phyloP scores from a whole-genome alignment of 2,329 filamentous ascomycete species.

The Pyrenochaeta sp. region DNA sequence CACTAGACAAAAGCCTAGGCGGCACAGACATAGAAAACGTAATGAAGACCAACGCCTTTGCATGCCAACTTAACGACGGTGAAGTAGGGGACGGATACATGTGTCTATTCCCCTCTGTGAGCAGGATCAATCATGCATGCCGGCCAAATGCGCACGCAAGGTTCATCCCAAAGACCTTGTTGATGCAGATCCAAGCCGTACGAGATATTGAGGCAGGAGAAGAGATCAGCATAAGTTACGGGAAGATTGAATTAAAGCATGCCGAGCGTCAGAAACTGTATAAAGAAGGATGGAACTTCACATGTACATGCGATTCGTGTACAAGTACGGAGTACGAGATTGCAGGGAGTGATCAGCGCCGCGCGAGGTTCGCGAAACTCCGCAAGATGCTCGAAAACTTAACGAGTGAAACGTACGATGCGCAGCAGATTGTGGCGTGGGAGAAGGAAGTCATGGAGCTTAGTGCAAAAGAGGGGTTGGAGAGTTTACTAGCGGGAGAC shows the following conservation, averaged over 20 bases:
- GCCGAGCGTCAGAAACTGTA: constrained; percentile 28
- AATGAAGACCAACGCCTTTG: constrained; percentile 36
- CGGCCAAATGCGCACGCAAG: constrained; percentile 32
- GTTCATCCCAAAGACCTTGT: constrained; percentile 26
- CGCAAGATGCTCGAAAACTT: constrained; percentile 21
- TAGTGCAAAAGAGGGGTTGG: constrained; percentile 28
- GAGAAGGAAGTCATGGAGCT: constrained; percentile 35
- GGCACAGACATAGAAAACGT: constrained; percentile 26
- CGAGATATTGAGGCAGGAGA: constrained; percentile 28
- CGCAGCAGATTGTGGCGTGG: constrained; percentile 31
- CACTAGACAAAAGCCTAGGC: constrained; percentile 25
- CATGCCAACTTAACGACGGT: constrained; percentile 31
- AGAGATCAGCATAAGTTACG: constrained; percentile 36
- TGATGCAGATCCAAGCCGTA: constrained; percentile 34
- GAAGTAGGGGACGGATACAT: constrained; percentile 29
- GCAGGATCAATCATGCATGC: constrained; percentile 37
- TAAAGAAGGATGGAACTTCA: constrained; percentile 32
- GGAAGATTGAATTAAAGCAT: constrained; percentile 26
- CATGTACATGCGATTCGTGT: constrained; percentile 33
- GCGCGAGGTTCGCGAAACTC: constrained; percentile 25
- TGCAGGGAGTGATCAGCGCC: constrained; percentile 28
- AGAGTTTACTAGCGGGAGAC: constrained; percentile 29
- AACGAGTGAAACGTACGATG: constrained; percentile 30
- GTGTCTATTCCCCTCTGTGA: constrained; percentile 33
- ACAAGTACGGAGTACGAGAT: constrained; percentile 21